Percentiles rank a stretch among this genome's conserved stretches.
Conservation (phyloP, 2,329 filamentous ascomycete genomes). For the Arthrobotrys conoides region DNA sequence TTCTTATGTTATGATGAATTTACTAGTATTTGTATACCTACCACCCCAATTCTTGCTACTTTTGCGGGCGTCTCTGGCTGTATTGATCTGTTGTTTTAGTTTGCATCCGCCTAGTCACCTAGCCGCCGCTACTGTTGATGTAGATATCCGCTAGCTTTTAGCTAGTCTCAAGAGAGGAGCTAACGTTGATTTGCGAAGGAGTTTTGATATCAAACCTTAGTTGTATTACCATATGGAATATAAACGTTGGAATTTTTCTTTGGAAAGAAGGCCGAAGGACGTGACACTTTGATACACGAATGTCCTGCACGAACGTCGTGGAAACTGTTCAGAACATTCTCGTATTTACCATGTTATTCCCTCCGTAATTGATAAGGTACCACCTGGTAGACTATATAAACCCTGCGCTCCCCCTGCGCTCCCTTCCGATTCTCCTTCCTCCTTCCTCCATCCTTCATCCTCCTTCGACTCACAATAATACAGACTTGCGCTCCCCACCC, state of each 20-base stretch:
- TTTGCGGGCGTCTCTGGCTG: slow-evolving; percentile 27
- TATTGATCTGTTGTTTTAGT: slow-evolving; percentile 6
- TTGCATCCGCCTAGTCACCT: not conserved
- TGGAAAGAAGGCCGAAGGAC: not conserved
- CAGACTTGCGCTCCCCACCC: not conserved
- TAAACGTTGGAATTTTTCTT: not conserved
- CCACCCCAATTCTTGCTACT: slow-evolving; percentile 15
- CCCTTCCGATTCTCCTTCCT: slow-evolving; percentile 3
- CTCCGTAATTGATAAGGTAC: not conserved
- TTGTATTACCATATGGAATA: slow-evolving; percentile 1
- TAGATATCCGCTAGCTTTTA: slow-evolving; percentile 10
- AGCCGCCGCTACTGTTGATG: not conserved
- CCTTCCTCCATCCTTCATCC: no score
- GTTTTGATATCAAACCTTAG: not conserved
- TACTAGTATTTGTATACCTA: slow-evolving; percentile 20
- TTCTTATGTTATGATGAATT: slow-evolving; percentile 4
- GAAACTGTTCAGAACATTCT: slow-evolving; percentile 11
- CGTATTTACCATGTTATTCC: not conserved
- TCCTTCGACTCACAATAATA: not conserved
- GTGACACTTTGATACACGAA: not conserved
- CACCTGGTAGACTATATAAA: slow-evolving; percentile 7
- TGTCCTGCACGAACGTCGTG: slow-evolving; percentile 7
- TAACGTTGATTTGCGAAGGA: not conserved
- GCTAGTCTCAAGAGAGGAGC: not conserved
- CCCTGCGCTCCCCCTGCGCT: slow-evolving; percentile 9